These are phyloP conservation scores for Nicotiana otophora DNA, from an alignment of 257 asterid genomes.

Conservation along the genomic window DNA sequence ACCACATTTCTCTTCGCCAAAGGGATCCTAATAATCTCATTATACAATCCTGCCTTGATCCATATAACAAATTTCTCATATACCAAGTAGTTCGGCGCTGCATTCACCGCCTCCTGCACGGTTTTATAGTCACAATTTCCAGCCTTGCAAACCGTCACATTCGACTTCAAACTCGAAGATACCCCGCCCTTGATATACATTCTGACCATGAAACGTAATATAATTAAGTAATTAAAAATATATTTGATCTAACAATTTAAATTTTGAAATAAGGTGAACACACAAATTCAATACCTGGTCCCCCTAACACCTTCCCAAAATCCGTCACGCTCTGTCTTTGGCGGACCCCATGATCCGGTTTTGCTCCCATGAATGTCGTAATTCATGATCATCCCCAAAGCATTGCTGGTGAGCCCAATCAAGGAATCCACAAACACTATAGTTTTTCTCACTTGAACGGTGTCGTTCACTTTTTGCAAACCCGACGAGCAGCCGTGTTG, in stretches of 20 bases:
- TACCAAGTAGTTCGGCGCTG: slow-evolving; percentile 23
- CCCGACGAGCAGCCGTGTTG: slow-evolving; percentile 56
- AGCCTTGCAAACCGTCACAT: slow-evolving; percentile 32
- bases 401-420: slow-evolving; percentile 27
- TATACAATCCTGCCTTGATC: slow-evolving; percentile 28
- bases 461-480: slow-evolving; percentile 48
- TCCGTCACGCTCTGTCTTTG: slow-evolving; percentile 35
- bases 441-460: slow-evolving; percentile 34
- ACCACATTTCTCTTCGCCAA: slow-evolving; percentile 27
- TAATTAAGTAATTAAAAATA: too few species aligned
- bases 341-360: slow-evolving; percentile 25
- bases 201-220: not conserved
- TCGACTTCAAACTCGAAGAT: slow-evolving; percentile 22
- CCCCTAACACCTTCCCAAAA: slow-evolving; percentile 31
- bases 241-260: too few species aligned
- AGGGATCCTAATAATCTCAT: slow-evolving; percentile 27
- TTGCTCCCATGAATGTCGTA: slow-evolving; percentile 26
- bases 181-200: slow-evolving; percentile 21
- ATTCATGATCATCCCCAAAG: slow-evolving; percentile 44
- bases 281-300: not conserved
- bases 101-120: slow-evolving; percentile 44
- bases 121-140: slow-evolving; percentile 23
- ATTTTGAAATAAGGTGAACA: too few species aligned
- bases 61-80: slow-evolving; percentile 20
- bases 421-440: slow-evolving; percentile 37